Conservation (phyloP, 2,329 filamentous ascomycete species). For the Herpomyces periplanetae region DNA sequence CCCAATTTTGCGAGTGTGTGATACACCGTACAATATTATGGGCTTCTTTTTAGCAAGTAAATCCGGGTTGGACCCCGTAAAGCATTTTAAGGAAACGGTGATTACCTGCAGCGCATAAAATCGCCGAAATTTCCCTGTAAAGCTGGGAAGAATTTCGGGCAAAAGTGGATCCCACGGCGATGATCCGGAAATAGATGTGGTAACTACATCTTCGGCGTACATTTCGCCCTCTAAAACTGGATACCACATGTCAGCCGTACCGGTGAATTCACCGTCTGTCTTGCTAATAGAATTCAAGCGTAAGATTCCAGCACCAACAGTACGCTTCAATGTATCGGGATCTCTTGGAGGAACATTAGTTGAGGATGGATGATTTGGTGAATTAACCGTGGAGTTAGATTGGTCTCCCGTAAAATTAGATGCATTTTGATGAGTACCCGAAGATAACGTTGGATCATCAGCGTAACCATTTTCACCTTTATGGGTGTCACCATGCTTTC, state of each 20-base stretch:
- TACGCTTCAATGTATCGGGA: slow-evolving; percentile 18
- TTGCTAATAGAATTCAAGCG: slow-evolving; percentile 35
- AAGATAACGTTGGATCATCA: slow-evolving; percentile 3
- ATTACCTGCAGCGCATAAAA: slow-evolving; percentile 8
- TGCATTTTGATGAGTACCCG: slow-evolving; percentile 5
- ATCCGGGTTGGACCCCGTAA: slow-evolving; percentile 37
- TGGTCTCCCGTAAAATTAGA: slow-evolving; percentile 2
- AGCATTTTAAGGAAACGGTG: slow-evolving; percentile 37
- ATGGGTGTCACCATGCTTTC: slow-evolving; percentile 6
- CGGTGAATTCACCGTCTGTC: slow-evolving; percentile 27
- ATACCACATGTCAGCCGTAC: slow-evolving; percentile 37
- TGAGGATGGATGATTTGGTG: neutral
- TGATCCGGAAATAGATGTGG: no score
- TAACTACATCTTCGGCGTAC: slow-evolving; percentile 18
- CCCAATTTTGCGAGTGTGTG: slow-evolving; percentile 50
- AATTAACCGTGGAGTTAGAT: neutral
- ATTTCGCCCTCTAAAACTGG: slow-evolving; percentile 18
- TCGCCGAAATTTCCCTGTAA: slow-evolving; percentile 14
- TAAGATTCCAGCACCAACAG: slow-evolving; percentile 34
- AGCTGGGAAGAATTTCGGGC: slow-evolving; percentile 27
- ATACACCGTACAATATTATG: slow-evolving; percentile 42
- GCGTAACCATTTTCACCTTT: no score
- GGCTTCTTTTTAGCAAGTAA: slow-evolving; percentile 47
- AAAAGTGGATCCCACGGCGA: slow-evolving; percentile 36
- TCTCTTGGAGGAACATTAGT: slow-evolving; percentile 4